phyloP scores from a whole-genome alignment of 352 stramenopile genomes.

The Pythium biforme region DNA sequence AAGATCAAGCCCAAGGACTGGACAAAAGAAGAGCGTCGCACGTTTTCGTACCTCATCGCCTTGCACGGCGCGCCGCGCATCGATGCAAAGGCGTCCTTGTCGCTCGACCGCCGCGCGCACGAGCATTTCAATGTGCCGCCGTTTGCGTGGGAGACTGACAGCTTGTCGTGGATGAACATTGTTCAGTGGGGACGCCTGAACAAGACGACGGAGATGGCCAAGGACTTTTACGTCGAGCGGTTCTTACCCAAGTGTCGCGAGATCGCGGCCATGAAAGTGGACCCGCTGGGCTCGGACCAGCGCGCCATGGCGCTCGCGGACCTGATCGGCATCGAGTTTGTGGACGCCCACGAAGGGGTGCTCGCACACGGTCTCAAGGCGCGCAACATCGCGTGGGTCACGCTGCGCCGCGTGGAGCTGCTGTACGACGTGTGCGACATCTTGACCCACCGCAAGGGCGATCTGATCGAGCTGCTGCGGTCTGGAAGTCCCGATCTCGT shows the following conservation, averaged over 20 bases:
- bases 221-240: slow-evolving; percentile 69
- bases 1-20: slow-evolving; percentile 80
- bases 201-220: slow-evolving; percentile 65
- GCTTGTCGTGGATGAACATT: slow-evolving; percentile 81
- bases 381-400: slow-evolving; percentile 81
- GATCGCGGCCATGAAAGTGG: slow-evolving; percentile 76
- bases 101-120: slow-evolving; percentile 13
- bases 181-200: slow-evolving; percentile 81
- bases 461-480: slow-evolving; percentile 51
- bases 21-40: slow-evolving; percentile 83
- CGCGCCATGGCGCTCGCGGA: slow-evolving; percentile 68
- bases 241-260: slow-evolving; percentile 75
- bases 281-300: slow-evolving; percentile 75
- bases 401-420: slow-evolving; percentile 73
- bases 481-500: slow-evolving; percentile 63
- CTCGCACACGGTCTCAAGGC: slow-evolving; percentile 83
- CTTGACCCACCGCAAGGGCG: slow-evolving; percentile 36
- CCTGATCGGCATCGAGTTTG: slow-evolving; percentile 84
- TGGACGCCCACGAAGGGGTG: slow-evolving; percentile 82
- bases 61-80: slow-evolving; percentile 77
- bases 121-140: slow-evolving; percentile 31
- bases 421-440: slow-evolving; percentile 70
- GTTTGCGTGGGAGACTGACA: slow-evolving; percentile 79
- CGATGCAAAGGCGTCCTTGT: slow-evolving; percentile 46
- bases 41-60: slow-evolving; percentile 77